phyloP scores from a whole-genome alignment of 2,329 filamentous ascomycete genomes.

The Clonostachys rhizophaga region DNA sequence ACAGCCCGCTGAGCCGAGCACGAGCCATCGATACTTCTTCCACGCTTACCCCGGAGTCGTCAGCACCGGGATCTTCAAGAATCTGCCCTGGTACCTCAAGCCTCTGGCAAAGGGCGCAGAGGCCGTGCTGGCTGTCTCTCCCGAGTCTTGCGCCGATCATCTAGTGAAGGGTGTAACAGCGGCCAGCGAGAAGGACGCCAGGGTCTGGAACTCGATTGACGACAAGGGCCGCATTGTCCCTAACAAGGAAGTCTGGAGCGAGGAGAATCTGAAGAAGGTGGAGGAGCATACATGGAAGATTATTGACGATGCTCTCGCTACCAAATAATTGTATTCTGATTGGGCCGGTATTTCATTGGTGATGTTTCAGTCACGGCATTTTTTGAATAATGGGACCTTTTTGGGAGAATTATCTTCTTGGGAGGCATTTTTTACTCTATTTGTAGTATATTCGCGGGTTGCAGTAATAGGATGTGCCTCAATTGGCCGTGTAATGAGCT shows the following conservation, averaged over 20 bases:
- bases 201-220: conserved; percentile 18
- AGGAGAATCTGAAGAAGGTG: conserved; percentile 18
- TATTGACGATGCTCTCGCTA: conserved; percentile 11
- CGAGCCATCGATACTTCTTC: conserved; percentile 20
- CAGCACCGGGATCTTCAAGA: conserved; percentile 16
- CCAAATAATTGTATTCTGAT: too few relatives aligned
- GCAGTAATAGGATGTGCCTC: too few relatives aligned
- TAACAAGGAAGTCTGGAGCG: conserved; percentile 16
- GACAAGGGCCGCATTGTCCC: conserved; percentile 15
- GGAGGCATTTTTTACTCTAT: too few relatives aligned
- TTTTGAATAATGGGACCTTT: too few relatives aligned
- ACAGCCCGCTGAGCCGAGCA: conserved; percentile 5
- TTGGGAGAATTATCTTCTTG: too few relatives aligned
- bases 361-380: too few relatives aligned
- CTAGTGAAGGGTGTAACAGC: conserved; percentile 13
- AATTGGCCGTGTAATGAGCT: too few relatives aligned
- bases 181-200: conserved; percentile 8
- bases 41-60: conserved; percentile 34
- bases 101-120: conserved; percentile 3
- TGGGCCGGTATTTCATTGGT: too few relatives aligned
- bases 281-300: conserved; percentile 21
- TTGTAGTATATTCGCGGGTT: too few relatives aligned
- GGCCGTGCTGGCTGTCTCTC: conserved; percentile 11
- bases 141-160: conserved; percentile 18
- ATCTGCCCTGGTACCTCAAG: conserved; percentile 23